Conservation (phyloP, 2,329 filamentous ascomycete genomes). For the Cladosporium sp. region DNA sequence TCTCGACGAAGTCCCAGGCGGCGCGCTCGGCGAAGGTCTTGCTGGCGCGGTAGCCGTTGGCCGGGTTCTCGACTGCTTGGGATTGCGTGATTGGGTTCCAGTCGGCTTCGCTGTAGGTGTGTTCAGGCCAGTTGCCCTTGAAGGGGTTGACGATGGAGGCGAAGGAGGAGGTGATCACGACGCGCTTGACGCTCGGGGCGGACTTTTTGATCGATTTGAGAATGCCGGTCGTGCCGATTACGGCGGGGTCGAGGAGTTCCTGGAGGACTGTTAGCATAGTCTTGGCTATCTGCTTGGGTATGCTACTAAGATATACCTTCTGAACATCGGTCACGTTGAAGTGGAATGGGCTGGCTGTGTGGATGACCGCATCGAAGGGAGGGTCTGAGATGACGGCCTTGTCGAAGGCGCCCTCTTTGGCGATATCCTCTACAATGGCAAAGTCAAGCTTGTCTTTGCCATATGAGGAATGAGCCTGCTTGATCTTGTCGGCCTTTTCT, state of each 20-base stretch:
- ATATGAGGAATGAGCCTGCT: conserved; percentile 45
- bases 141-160: conserved; percentile 55
- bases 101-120: conserved; percentile 49
- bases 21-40: conserved; percentile 58
- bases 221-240: conserved; percentile 59
- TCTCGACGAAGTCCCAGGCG: conserved; percentile 48
- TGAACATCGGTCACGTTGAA: conserved; percentile 67
- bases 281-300: neutral
- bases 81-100: conserved; percentile 54
- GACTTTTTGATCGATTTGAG: conserved; percentile 55
- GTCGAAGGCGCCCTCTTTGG: conserved; percentile 61
- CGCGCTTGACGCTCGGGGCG: conserved; percentile 62
- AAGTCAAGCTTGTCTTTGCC: conserved; percentile 56
- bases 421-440: conserved; percentile 66
- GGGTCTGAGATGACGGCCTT: conserved; percentile 54
- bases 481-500: conserved; percentile 56
- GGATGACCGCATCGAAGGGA: conserved; percentile 66
- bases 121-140: conserved; percentile 45
- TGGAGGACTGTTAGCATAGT: conserved; percentile 11
- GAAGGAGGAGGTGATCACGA: conserved; percentile 66
- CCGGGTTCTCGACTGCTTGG: conserved; percentile 40
- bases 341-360: conserved; percentile 70
- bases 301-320: conserved; percentile 34
- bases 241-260: conserved; percentile 53
- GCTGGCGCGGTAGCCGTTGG: conserved; percentile 44